Evolutionary conservation across 2,329 filamentous ascomycete species (phyloP), one percentile per base, ranked within the genome.

Genomic region (Hypomyces rosellus): DNA sequence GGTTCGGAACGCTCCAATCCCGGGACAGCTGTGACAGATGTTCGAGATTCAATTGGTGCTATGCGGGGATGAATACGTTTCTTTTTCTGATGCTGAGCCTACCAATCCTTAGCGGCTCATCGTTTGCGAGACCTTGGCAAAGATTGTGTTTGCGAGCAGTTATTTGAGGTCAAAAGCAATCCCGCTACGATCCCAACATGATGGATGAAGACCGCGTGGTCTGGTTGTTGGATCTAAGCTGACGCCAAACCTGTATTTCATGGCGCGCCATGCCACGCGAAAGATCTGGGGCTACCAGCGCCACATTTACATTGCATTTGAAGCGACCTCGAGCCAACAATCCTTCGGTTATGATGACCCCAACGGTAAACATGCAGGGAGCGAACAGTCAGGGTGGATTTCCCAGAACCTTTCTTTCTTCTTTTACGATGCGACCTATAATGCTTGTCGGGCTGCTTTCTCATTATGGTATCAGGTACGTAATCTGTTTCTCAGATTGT

Each of bases 251-350:
- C n/a, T 47, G 40, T 22, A 38, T 46, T 51, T 30, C n/a, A 16
- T 45, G 45, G 49, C 49, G 46, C 47, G 44, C 48, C 46, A 40
- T 54, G 48, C 51, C 55, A 57, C 54, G 55, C 55, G 55, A 57
- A 46, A 30, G 45, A 52, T 55, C 54, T 51, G 51, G 44, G 33
- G 48, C 54, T 51, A 56, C 50, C 37, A 54, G 40, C 54, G 55
- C 52, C 55, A 56, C 54, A 45, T 41, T 38, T 34, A 30, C 25
- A 30, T 11, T 30, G 25, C 25, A 30, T 30, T 30, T 30, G 25
- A 22, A 39, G 5, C 45, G n/a, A 30, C 22, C 18, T 16, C 40
- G 15, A n/a, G 7, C 22, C 22, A 43, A 16, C 38, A 38, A 30
- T 30, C 25, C 25, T 30, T 30, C 25, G 25, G 25, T 30, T 30